Percentiles rank a stretch among this genome's conserved stretches.
Evolutionary conservation across 306 rosid genomes (phyloP).

Genomic region (Corylus americana): DNA sequence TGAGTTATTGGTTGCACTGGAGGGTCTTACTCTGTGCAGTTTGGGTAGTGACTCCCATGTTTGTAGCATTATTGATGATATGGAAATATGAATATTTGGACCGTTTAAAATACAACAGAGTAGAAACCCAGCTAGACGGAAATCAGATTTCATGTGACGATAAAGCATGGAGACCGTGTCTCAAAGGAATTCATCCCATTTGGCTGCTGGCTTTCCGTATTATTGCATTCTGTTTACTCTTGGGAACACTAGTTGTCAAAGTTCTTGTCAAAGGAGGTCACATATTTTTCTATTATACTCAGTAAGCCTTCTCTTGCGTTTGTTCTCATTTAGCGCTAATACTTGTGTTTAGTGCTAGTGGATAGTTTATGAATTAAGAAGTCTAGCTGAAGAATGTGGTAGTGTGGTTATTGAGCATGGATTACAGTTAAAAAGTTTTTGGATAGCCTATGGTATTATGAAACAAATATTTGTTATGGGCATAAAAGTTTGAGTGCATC

Average conservation of each 20-base stretch:
- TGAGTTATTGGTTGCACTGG: conserved; percentile 81
- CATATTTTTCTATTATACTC: conserved; percentile 68
- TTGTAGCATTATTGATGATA: conserved; percentile 38
- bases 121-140: conserved; percentile 40
- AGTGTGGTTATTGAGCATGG: too few relatives aligned
- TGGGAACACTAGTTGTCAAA: conserved; percentile 50
- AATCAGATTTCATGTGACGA: conserved; percentile 29
- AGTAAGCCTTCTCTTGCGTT: conserved; percentile 53
- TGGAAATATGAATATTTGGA: conserved; percentile 48
- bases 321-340: background rate
- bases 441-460: background rate
- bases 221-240: conserved; percentile 48
- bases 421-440: too few relatives aligned
- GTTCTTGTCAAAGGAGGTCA: conserved; percentile 32
- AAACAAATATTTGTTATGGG: background rate
- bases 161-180: conserved; percentile 79
- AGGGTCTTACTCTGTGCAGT: conserved; percentile 54
- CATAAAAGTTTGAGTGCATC: background rate
- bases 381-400: background rate
- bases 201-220: conserved; percentile 66
- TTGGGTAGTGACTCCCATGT: conserved; percentile 53
- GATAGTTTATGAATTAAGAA: background rate
- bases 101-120: conserved; percentile 31
- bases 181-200: conserved; percentile 60
- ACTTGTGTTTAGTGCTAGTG: background rate